A percentile compares a stretch with the other conserved stretches of the same genome.
These are phyloP conservation scores for Sextonia rubra DNA, from an alignment of 164 flowering plant genomes.

Conservation along the genomic window DNA sequence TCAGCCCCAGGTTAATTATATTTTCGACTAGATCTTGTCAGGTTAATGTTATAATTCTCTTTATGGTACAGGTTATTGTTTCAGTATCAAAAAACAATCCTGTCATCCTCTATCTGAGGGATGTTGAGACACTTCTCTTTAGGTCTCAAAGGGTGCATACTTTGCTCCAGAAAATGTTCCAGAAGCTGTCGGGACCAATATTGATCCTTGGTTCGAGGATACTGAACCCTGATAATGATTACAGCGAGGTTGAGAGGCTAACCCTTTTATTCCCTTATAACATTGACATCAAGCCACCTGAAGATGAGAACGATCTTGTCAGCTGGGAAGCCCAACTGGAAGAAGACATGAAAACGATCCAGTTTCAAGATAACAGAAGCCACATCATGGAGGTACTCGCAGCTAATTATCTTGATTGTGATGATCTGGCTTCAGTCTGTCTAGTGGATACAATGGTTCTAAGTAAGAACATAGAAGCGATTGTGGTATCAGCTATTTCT, in stretches of 20 bases:
- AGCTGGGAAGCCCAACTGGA: conserved; percentile 87
- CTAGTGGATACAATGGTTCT: conserved; percentile 61
- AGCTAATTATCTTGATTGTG: conserved; percentile 81
- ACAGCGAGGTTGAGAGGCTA: conserved; percentile 53
- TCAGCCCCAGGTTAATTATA: neutral
- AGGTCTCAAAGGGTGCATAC: conserved; percentile 59
- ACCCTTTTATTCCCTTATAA: conserved; percentile 68
- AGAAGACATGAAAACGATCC: conserved; percentile 86
- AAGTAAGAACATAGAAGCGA: conserved; percentile 80
- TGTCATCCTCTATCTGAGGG: conserved; percentile 75
- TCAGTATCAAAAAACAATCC: conserved; percentile 61
- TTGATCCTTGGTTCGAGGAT: conserved; percentile 82
- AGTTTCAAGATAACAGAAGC: conserved; percentile 69
- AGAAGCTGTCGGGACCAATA: conserved; percentile 66
- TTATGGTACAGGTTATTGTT: conserved; percentile 52
- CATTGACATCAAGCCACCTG: conserved; percentile 81
- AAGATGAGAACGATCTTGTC: conserved; percentile 68
- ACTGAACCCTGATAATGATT: conserved; percentile 35
- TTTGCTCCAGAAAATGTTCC: conserved; percentile 75
- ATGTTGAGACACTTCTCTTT: conserved; percentile 62
- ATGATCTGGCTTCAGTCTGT: conserved; percentile 75
- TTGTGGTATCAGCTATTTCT: conserved; percentile 87
- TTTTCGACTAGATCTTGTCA: neutral
- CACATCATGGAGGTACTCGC: conserved; percentile 86
- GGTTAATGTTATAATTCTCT: neutral